Conservation (phyloP, 2,329 filamentous ascomycete genomes). For the Amylocarpus encephaloides region DNA sequence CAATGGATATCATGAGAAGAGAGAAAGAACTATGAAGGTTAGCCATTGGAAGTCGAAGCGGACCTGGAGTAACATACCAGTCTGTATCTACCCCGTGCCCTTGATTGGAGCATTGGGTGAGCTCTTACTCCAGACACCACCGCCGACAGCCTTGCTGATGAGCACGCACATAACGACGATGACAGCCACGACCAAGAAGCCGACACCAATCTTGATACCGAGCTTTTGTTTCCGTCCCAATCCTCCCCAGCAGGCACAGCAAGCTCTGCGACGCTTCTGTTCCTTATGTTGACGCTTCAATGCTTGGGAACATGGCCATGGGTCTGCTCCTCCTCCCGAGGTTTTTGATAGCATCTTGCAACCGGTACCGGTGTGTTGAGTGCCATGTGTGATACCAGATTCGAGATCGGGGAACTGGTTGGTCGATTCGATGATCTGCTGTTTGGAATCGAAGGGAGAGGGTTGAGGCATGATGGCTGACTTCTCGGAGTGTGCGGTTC, state of each 20-base stretch:
- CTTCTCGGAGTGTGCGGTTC: slow-evolving; percentile 12
- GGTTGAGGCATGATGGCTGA: slow-evolving; percentile 7
- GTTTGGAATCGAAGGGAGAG: slow-evolving; percentile 5
- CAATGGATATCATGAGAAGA: background rate
- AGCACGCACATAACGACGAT: slow-evolving; percentile 8
- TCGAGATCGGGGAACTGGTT: slow-evolving; percentile 1
- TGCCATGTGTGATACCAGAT: background rate
- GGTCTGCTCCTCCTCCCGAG: slow-evolving; percentile 4
- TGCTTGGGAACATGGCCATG: slow-evolving; percentile 3
- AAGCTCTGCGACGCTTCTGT: slow-evolving; percentile 4
- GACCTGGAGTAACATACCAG: background rate
- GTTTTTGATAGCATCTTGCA: slow-evolving; percentile 3
- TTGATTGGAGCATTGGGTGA: slow-evolving; percentile 6
- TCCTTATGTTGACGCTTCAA: slow-evolving; percentile 7
- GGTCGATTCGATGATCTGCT: slow-evolving; percentile 2
- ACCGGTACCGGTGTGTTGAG: background rate
- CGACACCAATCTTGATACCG: slow-evolving; percentile 4
- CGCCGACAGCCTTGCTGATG: slow-evolving; percentile 9
- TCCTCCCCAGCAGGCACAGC: slow-evolving; percentile 9
- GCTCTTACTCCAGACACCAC: slow-evolving; percentile 6
- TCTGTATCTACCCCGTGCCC: background rate
- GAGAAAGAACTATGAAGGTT: background rate
- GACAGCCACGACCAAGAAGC: background rate
- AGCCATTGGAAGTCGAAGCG: background rate
- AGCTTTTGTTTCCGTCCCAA: slow-evolving; percentile 10